Evolutionary conservation across 805 yeast species (phyloP).

Genomic region (Ogataea siamensis): DNA sequence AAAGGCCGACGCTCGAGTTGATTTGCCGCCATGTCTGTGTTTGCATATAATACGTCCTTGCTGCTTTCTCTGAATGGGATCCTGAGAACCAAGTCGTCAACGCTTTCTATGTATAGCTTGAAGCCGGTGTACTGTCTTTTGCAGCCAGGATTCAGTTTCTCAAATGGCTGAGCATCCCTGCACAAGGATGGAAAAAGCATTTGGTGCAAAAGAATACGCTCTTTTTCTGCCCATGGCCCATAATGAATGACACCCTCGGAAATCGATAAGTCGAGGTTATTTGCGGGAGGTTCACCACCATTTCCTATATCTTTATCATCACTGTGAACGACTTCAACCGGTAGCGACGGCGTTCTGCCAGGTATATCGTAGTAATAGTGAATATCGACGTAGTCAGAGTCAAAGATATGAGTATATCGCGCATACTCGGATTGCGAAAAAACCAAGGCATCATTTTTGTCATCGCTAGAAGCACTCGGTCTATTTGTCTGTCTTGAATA

Average conservation of each 20-base stretch:
- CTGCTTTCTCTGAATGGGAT: conserved; percentile 84
- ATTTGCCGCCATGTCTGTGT: neutral
- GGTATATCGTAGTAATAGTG: conserved; percentile 70
- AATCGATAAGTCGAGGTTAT: conserved; percentile 59
- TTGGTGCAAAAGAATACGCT: conserved; percentile 61
- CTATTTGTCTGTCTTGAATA: too few relatives aligned
- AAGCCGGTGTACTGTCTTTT: conserved; percentile 57
- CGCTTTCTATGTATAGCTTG: conserved; percentile 50
- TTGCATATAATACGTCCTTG: conserved; percentile 52
- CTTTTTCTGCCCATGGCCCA: conserved; percentile 97
- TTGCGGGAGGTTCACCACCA: conserved; percentile 54
- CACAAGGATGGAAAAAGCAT: conserved; percentile 68
- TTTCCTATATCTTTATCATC: conserved; percentile 58
- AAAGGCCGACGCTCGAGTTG: conserved; percentile 55
- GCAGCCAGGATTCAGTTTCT: conserved; percentile 44
- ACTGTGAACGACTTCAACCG: neutral
- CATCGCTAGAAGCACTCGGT: conserved; percentile 21
- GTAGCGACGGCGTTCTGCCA: conserved; percentile 46
- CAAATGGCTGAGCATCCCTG: conserved; percentile 48
- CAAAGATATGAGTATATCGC: conserved; percentile 66
- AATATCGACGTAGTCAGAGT: conserved; percentile 53
- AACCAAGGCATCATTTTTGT: conserved; percentile 26
- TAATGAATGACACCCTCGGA: conserved; percentile 67
- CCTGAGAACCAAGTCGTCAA: conserved; percentile 66
- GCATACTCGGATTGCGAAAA: conserved; percentile 72